These are phyloP conservation scores for Penstemon barbatus DNA, from an alignment of 257 asterid species.

Conservation along the genomic window DNA sequence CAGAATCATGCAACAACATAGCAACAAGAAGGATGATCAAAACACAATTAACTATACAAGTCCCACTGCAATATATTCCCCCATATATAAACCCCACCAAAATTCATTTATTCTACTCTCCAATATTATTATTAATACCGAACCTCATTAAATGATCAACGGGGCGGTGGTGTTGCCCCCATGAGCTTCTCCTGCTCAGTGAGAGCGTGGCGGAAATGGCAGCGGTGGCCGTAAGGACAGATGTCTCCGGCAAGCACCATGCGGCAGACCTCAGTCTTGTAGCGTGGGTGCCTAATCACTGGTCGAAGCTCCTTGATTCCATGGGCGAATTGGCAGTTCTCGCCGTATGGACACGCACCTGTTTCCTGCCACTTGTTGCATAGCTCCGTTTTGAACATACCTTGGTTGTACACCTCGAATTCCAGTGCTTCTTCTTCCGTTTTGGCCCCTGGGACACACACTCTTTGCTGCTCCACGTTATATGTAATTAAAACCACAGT, in stretches of 20 bases:
- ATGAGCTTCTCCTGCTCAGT: conserved; percentile 61
- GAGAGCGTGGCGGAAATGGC: conserved; percentile 86
- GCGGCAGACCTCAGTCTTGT: conserved; percentile 79
- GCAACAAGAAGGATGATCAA: too few species aligned
- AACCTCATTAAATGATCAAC: conserved; percentile 13
- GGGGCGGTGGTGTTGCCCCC: conserved; percentile 28
- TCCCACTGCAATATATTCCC: too few species aligned
- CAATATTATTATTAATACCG: conserved; percentile 3
- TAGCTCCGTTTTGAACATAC: conserved; percentile 75
- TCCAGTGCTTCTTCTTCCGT: conserved; percentile 52
- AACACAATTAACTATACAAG: too few species aligned
- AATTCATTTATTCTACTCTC: conserved; percentile 2
- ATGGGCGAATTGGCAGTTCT: conserved; percentile 79
- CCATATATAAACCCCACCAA: too few species aligned
- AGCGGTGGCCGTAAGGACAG: conserved; percentile 84
- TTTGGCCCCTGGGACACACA: conserved; percentile 50
- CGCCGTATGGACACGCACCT: conserved; percentile 67
- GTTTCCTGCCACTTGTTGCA: conserved; percentile 92
- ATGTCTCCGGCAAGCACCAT: conserved; percentile 69
- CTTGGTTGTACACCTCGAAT: conserved; percentile 74
- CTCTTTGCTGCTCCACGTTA: conserved; percentile 49
- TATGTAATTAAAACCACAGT: neutral
- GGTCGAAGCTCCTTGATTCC: conserved; percentile 77
- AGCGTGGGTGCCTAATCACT: conserved; percentile 84
- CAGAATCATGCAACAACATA: too few species aligned